These are phyloP conservation scores for Hymenoscyphus albidus DNA, from an alignment of 2,329 filamentous ascomycete genomes.

Conservation along the genomic window DNA sequence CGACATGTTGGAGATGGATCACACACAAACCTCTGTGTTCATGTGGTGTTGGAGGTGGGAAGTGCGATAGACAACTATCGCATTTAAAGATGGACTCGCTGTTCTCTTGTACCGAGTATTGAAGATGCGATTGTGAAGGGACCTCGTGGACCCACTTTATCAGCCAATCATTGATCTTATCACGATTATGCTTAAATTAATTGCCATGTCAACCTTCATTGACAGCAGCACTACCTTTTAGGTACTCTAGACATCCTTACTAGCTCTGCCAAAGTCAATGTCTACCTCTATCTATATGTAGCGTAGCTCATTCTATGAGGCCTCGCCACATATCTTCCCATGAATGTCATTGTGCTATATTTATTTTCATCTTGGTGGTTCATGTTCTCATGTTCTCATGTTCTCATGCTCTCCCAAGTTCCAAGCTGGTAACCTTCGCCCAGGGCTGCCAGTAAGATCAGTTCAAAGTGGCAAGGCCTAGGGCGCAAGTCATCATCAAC, in stretches of 20 bases:
- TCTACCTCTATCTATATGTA: no score
- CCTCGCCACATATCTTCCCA: no score
- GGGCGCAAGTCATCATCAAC: background rate
- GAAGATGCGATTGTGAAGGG: background rate
- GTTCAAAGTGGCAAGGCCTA: background rate
- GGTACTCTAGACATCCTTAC: no score
- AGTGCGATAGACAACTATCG: background rate
- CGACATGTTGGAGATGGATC: conserved; percentile 32
- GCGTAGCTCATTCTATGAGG: no score
- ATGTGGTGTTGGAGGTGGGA: background rate
- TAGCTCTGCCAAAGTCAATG: no score
- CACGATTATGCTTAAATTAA: background rate
- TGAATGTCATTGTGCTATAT: background rate
- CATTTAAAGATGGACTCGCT: background rate
- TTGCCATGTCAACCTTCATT: background rate
- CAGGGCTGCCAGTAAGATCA: background rate
- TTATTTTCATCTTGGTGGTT: background rate
- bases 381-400: background rate
- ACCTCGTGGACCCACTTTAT: background rate
- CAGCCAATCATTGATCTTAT: background rate
- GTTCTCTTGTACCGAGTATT: background rate
- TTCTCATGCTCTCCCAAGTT: background rate
- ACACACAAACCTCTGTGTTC: background rate
- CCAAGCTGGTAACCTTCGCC: background rate
- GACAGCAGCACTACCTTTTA: background rate